Base-by-base conservation (phyloP, 2,329 filamentous ascomycete genomes). In the Phaeomoniella chlamydospora region DNA sequence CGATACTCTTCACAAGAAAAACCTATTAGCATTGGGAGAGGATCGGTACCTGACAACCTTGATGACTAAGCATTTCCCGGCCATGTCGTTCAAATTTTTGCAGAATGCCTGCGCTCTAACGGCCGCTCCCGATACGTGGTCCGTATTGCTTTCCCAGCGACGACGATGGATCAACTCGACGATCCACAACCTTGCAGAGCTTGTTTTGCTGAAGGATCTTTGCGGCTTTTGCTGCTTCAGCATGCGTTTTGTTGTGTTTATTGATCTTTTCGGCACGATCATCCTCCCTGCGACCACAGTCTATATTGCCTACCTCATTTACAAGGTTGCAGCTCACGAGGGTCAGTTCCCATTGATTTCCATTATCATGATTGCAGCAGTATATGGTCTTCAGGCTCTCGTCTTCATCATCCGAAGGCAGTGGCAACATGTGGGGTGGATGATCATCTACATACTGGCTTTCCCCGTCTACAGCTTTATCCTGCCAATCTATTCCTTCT, bases 111-210 rank as follows among this genome's bases (percentile, higher is more conserved):
- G 86, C 57, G 92, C 87, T 46, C 79, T 83, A 51, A 98, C 90
- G 2, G 88, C 88, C 31, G 90, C 90, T 1, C 90, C 90, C 2
- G 86, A 96, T 51, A 83, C 80, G 15, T 98, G 87, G 84, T 82
- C 78, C 51, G 85, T 98, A 49, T 64, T 98, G 48, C 68, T 98
- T 18, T 98, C 90, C n/a, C 90, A 98, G 57, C 79, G 90, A 69
- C 86, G 90, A 67, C 81, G 90, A 56, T 98, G 90, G 90, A 98
- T 98, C 59, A 98, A 98, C 64, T 96, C 90, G 1, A 98, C 90
- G 6, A 80, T 98, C 42, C 90, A 98, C 68, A 98, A 98, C 56
- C 60, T 98, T 53, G 81, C 80, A 16, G 90, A 98, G 57, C 66
- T 98, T 52, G 79, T 94, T 54, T 80, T 80, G 49, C 70, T 98